Evolutionary conservation across 148 eudicot genomes (phyloP), one percentile per base, ranked within the genome.

Genomic region (Rhododendron henanense): DNA sequence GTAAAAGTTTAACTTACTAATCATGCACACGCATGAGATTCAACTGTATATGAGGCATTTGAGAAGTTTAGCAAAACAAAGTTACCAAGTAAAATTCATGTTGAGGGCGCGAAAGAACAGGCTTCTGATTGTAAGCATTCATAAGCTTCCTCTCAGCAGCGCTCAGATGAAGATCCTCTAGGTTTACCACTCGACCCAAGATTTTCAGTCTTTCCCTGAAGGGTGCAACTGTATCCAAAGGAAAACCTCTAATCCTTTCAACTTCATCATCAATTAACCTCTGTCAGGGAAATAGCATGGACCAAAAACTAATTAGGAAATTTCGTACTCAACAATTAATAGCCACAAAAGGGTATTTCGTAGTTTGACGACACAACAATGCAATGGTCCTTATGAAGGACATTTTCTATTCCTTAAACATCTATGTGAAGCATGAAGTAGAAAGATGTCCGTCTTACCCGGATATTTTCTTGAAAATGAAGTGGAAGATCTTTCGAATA

Each of bases 81-180:
- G 79, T 91, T 91, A 96, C 98, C 92, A 91, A 82, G 91, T 94
- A 93, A 87, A 95, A 96, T 81, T 94, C 94, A 86, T 96, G 99
- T 76, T 96, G 99, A 87, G 99, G 99, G 81, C 99, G 98, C n/a
- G 99, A 91, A 45, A 96, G 97, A 80, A 95, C 97, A 31, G 99
- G 99, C 89, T 96, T 96, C 80, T 96, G 98, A 84, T 96, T 96
- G 91, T 96, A 96, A 78, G 96, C 95, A 86, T 91, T 92, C 82
- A 96, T 92, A 10, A 96, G 94, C 89, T 91, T 96, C 91, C 90
- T 93, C 87, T 96, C 98, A 2, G 99, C 89, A 41, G 91, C 45
- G 85, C 92, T 93, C 78, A 94, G 86, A 61, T 91, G 92, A 85
- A 96, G 92, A 69, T 94, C 94, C 65, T 96, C 99, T 81, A 93